phyloP scores from a whole-genome alignment of 73 alveolate genomes.

The Paramecium sonneborni region DNA sequence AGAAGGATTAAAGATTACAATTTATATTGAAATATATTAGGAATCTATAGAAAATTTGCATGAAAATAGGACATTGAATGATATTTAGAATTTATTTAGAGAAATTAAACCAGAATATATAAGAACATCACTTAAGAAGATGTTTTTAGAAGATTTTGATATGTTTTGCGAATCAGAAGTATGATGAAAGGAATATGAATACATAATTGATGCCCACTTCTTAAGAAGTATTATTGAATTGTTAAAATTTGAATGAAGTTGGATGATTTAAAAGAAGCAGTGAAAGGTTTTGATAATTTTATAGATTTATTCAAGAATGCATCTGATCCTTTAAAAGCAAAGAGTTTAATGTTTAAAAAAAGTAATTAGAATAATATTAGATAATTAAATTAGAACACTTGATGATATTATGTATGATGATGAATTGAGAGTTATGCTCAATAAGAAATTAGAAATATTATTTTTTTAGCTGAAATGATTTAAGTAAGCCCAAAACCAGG shows the following conservation, averaged over 20 bases:
- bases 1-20: constrained; percentile 94
- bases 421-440: constrained; percentile 77
- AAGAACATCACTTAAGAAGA: constrained; percentile 65
- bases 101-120: constrained; percentile 70
- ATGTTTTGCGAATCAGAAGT: constrained; percentile 84
- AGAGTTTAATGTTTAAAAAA: constrained; percentile 72
- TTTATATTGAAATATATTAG: constrained; percentile 71
- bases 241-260: constrained; percentile 88
- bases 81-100: constrained; percentile 59
- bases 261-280: constrained; percentile 89
- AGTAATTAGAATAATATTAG: background rate
- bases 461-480: constrained; percentile 92
- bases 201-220: constrained; percentile 50
- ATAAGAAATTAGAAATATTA: constrained; percentile 92
- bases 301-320: constrained; percentile 84
- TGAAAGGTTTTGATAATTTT: constrained; percentile 84
- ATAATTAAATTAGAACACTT: constrained; percentile 68
- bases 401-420: constrained; percentile 88
- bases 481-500: constrained; percentile 86
- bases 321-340: constrained; percentile 83
- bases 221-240: constrained; percentile 88
- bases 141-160: constrained; percentile 97
- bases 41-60: constrained; percentile 78
- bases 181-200: background rate
- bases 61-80: constrained; percentile 70